A percentile compares a stretch with the other conserved stretches of the same genome.
Evolutionary conservation across 352 stramenopile species (phyloP).

Genomic region (Pilasporangium apinafurcum): DNA sequence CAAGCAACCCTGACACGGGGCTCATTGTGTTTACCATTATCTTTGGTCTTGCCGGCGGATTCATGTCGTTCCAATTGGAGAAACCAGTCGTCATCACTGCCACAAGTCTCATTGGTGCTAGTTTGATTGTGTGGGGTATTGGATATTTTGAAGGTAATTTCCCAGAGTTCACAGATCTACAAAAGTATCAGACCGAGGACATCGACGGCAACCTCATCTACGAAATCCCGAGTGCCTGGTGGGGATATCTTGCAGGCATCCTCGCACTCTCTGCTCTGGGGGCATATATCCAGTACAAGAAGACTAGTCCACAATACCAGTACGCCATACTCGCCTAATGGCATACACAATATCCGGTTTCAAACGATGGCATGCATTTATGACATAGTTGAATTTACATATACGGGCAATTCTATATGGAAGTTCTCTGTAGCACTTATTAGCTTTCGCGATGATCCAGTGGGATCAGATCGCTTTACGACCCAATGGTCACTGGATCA

Average conservation of each 20-base stretch:
- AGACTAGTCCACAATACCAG: too few species aligned
- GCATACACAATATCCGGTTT: too few species aligned
- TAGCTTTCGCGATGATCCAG: too few species aligned
- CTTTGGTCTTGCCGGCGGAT: slow-evolving; percentile 33
- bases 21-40: slow-evolving; percentile 40
- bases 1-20: slow-evolving; percentile 36
- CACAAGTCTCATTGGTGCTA: slow-evolving; percentile 40
- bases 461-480: too few species aligned
- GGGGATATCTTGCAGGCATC: slow-evolving; percentile 40
- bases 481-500: too few species aligned
- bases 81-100: slow-evolving; percentile 44
- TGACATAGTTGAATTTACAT: too few species aligned
- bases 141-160: slow-evolving; percentile 66
- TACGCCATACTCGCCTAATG: too few species aligned
- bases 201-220: slow-evolving; percentile 30
- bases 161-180: slow-evolving; percentile 30
- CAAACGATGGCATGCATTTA: too few species aligned
- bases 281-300: slow-evolving; percentile 48
- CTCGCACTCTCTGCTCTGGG: slow-evolving; percentile 33
- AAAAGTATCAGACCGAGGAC: slow-evolving; percentile 27
- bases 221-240: slow-evolving; percentile 45
- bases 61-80: slow-evolving; percentile 49
- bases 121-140: slow-evolving; percentile 36
- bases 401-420: too few species aligned
- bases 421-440: too few species aligned